Conservation (phyloP, 352 stramenopile species). For the Globisporangium orthogonon region DNA sequence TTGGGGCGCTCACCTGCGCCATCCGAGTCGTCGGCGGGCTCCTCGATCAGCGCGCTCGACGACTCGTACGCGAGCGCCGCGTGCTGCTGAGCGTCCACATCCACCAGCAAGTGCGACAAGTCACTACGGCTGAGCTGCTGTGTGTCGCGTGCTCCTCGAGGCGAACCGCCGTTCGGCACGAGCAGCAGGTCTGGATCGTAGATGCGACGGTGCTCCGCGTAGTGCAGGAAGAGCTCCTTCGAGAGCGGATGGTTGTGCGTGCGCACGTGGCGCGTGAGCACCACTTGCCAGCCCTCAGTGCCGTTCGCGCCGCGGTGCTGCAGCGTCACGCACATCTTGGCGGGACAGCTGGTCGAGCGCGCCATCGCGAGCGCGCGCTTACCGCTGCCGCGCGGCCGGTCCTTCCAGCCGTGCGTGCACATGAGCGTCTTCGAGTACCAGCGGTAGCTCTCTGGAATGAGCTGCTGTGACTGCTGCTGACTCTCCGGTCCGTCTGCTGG, state of each 20-base stretch:
- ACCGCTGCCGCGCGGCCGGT: conserved; percentile 49
- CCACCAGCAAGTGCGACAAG: conserved; percentile 11
- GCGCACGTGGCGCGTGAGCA: conserved; percentile 69
- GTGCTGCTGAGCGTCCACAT: conserved; percentile 1
- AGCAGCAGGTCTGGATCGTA: conserved; percentile 65
- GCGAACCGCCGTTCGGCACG: conserved; percentile 2
- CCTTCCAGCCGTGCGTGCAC: conserved; percentile 78
- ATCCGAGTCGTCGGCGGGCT: background rate
- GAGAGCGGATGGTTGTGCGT: conserved; percentile 71
- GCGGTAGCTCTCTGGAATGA: conserved; percentile 55
- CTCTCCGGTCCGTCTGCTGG: background rate
- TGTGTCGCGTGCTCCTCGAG: background rate
- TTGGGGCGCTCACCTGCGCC: background rate
- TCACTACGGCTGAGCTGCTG: background rate
- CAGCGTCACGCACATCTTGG: conserved; percentile 77
- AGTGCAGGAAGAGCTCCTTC: conserved; percentile 68
- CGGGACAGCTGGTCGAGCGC: conserved; percentile 58
- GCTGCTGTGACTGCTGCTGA: conserved; percentile 17
- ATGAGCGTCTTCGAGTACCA: conserved; percentile 85
- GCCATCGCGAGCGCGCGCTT: conserved; percentile 61
- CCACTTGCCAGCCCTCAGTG: conserved; percentile 48
- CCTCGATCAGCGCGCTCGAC: background rate
- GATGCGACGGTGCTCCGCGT: conserved; percentile 71
- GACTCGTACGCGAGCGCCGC: background rate
- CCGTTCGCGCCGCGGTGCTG: conserved; percentile 31